Conservation (phyloP, 2,329 filamentous ascomycete species). For the Fusarium pseudocircinatum region DNA sequence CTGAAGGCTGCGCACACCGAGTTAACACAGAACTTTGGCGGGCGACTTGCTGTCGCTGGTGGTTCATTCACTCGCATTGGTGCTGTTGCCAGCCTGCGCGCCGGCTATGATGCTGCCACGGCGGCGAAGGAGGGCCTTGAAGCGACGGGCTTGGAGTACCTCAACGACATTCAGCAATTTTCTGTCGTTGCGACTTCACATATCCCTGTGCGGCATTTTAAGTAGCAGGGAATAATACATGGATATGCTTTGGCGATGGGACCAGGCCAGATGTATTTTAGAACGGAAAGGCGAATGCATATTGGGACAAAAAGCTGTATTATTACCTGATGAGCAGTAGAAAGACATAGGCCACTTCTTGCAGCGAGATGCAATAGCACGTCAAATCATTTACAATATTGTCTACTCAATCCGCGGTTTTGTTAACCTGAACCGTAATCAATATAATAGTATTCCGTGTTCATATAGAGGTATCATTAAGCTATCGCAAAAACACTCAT, state of each 20-base stretch:
- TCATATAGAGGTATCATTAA: slow-evolving; percentile 48
- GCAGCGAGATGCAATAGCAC: neutral
- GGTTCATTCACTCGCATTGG: slow-evolving; percentile 64
- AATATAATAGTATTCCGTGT: slow-evolving; percentile 29
- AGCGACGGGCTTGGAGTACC: slow-evolving; percentile 45
- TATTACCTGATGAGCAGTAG: slow-evolving; percentile 10
- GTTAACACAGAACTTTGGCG: slow-evolving; percentile 65
- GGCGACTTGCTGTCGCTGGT: slow-evolving; percentile 71
- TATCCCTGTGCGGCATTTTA: slow-evolving; percentile 43
- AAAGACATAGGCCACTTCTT: neutral
- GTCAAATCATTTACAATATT: neutral
- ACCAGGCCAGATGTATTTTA: neutral
- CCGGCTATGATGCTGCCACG: slow-evolving; percentile 48
- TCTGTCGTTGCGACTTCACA: slow-evolving; percentile 34
- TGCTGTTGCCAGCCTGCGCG: slow-evolving; percentile 61
- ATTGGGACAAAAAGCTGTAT: slow-evolving; percentile 18
- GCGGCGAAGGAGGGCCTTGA: slow-evolving; percentile 36
- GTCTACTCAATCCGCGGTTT: neutral
- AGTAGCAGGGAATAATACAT: neutral
- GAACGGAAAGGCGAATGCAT: neutral
- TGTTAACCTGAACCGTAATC: neutral
- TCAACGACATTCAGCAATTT: slow-evolving; percentile 39
- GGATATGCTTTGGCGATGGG: neutral
- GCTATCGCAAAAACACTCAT: slow-evolving; percentile 38
- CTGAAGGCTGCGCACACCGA: slow-evolving; percentile 67